Evolutionary conservation across 805 yeast species (phyloP).

Genomic region (Sugiyamaella lignohabitans): DNA sequence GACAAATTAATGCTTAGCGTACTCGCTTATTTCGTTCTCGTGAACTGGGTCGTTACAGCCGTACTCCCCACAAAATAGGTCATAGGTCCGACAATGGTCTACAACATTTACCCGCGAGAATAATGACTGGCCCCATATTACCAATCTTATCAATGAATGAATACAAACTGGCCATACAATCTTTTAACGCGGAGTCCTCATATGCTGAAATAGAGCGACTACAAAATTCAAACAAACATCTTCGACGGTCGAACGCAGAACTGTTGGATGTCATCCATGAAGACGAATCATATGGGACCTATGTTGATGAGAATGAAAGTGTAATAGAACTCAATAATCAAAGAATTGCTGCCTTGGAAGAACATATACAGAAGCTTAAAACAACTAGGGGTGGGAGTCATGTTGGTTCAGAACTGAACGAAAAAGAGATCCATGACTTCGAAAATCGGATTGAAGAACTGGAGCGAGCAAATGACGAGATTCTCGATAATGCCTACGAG

Average conservation of each 20-base stretch:
- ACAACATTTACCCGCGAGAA: too few relatives aligned
- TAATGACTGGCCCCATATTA: not conserved
- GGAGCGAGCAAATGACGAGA: not conserved
- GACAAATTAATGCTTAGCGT: too few relatives aligned
- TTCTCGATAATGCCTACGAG: not conserved
- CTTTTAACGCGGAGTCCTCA: slow-evolving; percentile 10
- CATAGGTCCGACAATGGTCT: too few relatives aligned
- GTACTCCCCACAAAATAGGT: too few relatives aligned
- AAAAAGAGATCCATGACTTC: slow-evolving; percentile 18
- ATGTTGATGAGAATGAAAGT: slow-evolving; percentile 11
- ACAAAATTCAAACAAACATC: slow-evolving; percentile 26
- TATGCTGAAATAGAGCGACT: slow-evolving; percentile 23
- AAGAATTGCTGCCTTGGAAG: slow-evolving; percentile 6
- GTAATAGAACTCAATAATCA: slow-evolving; percentile 6
- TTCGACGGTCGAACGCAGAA: slow-evolving; percentile 26
- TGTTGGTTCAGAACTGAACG: not conserved
- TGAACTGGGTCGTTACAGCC: too few relatives aligned
- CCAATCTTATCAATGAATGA: slow-evolving; percentile 4
- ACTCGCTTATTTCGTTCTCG: too few relatives aligned
- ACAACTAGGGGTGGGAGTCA: not conserved
- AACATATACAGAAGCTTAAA: not conserved
- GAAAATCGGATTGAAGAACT: slow-evolving; percentile 54
- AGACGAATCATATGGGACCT: not conserved
- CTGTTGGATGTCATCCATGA: slow-evolving; percentile 19
- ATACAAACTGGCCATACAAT: slow-evolving; percentile 16